These are phyloP conservation scores for Mortierella sp. DNA, from an alignment of 371 early-diverging fungal species.

Conservation along the genomic window DNA sequence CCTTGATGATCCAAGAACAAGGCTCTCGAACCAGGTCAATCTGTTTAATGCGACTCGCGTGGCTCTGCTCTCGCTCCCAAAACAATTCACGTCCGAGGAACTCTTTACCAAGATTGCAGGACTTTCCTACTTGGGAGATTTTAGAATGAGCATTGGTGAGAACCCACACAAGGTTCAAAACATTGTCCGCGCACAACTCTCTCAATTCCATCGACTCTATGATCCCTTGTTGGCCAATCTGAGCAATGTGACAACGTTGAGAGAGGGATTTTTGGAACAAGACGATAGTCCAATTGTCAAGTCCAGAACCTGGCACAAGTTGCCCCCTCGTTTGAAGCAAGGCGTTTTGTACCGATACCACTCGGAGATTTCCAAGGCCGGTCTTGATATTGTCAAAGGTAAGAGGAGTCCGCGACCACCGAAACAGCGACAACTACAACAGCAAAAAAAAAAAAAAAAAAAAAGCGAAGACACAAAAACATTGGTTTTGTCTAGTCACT, in stretches of 20 bases:
- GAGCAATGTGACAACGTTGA: constrained; percentile 74
- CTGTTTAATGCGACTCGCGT: constrained; percentile 86
- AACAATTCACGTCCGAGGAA: constrained; percentile 83
- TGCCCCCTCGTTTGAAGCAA: constrained; percentile 42
- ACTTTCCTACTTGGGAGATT: constrained; percentile 92
- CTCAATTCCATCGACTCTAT: constrained; percentile 84
- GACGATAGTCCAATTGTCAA: constrained; percentile 34
- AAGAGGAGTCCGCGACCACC: constrained; percentile 21
- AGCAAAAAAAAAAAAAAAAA: no score
- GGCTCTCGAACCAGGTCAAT: constrained; percentile 88
- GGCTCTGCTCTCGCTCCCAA: constrained; percentile 86
- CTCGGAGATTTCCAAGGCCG: constrained; percentile 55
- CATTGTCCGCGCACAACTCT: constrained; percentile 86
- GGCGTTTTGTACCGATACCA: constrained; percentile 51
- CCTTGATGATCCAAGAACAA: constrained; percentile 88
- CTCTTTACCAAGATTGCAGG: constrained; percentile 87
- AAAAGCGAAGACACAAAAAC: no score
- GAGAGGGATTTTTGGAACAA: constrained; percentile 64
- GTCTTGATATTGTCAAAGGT: constrained; percentile 55
- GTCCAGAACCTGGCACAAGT: constrained; percentile 44
- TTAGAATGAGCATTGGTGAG: constrained; percentile 93
- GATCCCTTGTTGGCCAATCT: constrained; percentile 81
- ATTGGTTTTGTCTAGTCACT: no score
- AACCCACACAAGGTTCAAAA: constrained; percentile 95
- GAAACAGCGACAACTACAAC: no score